Evolutionary conservation across 306 rosid genomes (phyloP).

Genomic region (Dalbergia cochinchinensis): DNA sequence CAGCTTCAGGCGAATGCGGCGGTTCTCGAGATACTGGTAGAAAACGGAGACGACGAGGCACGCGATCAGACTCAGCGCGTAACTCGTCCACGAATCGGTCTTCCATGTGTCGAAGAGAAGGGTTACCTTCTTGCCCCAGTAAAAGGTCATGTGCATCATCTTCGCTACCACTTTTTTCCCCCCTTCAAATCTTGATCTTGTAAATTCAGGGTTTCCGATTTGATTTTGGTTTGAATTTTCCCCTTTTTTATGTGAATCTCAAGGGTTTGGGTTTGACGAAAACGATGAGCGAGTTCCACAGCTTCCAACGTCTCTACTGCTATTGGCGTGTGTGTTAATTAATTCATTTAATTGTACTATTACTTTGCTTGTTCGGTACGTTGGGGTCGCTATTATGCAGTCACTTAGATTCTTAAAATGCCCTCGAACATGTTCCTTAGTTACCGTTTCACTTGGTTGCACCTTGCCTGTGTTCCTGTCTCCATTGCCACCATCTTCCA

Average conservation of each 20-base stretch:
- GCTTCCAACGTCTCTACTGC: neutral
- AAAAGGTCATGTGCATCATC: constrained; percentile 99
- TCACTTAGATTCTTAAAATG: neutral
- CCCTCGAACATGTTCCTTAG: neutral
- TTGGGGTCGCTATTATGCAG: neutral
- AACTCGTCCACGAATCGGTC: constrained; percentile 75
- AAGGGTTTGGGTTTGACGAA: neutral
- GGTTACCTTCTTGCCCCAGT: constrained; percentile 83
- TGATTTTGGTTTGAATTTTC: neutral
- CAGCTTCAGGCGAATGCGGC: constrained; percentile 71
- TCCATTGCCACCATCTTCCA: neutral
- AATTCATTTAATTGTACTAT: too few relatives aligned
- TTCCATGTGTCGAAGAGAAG: constrained; percentile 78
- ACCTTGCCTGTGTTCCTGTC: neutral
- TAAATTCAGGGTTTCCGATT: neutral
- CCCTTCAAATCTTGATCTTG: neutral
- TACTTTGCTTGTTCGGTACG: neutral
- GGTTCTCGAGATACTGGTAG: constrained; percentile 81
- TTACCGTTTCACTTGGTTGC: constrained; percentile 26
- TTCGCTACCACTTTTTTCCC: constrained; percentile 37
- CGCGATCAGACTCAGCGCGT: constrained; percentile 67
- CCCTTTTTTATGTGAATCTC: neutral
- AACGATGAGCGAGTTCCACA: neutral
- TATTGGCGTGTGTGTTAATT: neutral
- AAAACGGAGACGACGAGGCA: constrained; percentile 69